Base-by-base conservation (phyloP, 352 stramenopile species). In the Globisporangium nodosum region DNA sequence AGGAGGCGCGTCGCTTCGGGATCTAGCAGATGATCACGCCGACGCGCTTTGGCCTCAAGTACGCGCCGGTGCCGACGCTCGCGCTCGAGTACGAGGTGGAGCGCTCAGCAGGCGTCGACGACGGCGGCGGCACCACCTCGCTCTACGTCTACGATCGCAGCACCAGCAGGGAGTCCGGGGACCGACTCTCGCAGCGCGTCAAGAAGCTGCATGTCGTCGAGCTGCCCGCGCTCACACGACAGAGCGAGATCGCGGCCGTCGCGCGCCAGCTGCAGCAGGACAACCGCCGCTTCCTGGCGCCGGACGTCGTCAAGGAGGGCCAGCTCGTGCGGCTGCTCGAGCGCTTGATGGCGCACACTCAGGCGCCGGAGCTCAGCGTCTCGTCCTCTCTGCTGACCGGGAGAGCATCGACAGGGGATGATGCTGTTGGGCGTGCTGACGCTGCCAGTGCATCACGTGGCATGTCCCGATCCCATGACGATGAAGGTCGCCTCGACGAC, bases 1-100 rank as follows among this genome's bases (percentile, higher is more conserved):
- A 27, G 24, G 24, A 27, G 24, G 24, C 24, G 24, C 24, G 24
- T 27, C 24, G 24, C 24, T 27, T 27, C 24, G 24, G 24, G 24
- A 27, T 27, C 33, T 39, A 13, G 33, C 33, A 8, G 46, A 88
- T 81, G 81, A 89, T 92, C 76, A 74, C 78, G 7, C 82, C 85
- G 48, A 92, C 71, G 24, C 76, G 85, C 53, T 87, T 94, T 49
- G 85, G 85, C 0, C 75, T 94, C 71, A 94, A 94, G 75, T 94
- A 84, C 64, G 69, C 71, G 54, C 85, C 85, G 9, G 74, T 91
- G 47, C 82, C 85, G 54, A 94, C 85, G 37, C 66, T 94, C 1
- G 78, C 85, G 33, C 73, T 94, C 40, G 85, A 94, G 67, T 94
- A 94, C 49, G 82, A 94, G 50, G 80, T 88, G 48, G 73, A 87